phyloP scores from a whole-genome alignment of 2,329 filamentous ascomycete species.

The Scedosporium minutisporum region DNA sequence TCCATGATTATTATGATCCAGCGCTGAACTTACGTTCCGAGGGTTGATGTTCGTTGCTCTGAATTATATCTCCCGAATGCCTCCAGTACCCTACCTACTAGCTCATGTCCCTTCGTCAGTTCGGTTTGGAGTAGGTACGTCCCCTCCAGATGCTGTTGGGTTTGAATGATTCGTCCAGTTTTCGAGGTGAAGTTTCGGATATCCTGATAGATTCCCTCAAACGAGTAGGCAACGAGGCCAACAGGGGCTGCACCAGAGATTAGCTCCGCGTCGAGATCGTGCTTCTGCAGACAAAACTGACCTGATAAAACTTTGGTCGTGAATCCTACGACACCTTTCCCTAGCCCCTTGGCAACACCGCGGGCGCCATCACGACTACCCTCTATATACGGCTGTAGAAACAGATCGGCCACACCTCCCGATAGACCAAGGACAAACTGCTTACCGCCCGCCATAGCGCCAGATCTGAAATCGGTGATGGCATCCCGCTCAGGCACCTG shows the following conservation, averaged over 20 bases:
- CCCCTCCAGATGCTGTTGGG: neutral
- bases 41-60: neutral
- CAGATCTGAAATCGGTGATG: constrained; percentile 36
- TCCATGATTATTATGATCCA: neutral
- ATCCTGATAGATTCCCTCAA: constrained; percentile 12
- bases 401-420: constrained; percentile 33
- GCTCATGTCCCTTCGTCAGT: neutral
- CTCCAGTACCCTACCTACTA: neutral
- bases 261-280: neutral
- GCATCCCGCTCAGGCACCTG: constrained; percentile 20
- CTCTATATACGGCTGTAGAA: constrained; percentile 25
- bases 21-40: too few species aligned
- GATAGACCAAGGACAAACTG: constrained; percentile 32
- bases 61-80: neutral
- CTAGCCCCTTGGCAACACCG: constrained; percentile 31
- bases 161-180: neutral
- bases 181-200: constrained; percentile 6
- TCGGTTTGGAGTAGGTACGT: neutral
- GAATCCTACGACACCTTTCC: constrained; percentile 26
- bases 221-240: constrained; percentile 14
- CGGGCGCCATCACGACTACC: constrained; percentile 20
- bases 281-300: neutral
- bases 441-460: constrained; percentile 29
- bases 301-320: constrained; percentile 13
- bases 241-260: constrained; percentile 7